Conservation (phyloP, 1,284 basidiomycete species). For the Ganoderma boninense region DNA sequence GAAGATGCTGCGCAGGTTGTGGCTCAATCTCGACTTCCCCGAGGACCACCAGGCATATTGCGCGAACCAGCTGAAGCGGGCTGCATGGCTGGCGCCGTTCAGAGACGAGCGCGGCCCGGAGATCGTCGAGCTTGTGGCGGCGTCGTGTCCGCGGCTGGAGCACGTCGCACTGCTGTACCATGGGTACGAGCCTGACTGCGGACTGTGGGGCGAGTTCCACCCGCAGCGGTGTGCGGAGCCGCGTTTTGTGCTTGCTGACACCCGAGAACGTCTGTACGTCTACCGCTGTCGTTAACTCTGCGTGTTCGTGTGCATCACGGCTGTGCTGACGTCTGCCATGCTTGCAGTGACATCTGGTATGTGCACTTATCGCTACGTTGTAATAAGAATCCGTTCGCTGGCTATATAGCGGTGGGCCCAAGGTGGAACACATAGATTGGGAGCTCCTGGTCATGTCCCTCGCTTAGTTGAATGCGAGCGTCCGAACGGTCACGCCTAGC, state of each 20-base stretch:
- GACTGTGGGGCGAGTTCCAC: not conserved
- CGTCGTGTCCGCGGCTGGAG: not conserved
- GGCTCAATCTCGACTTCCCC: not conserved
- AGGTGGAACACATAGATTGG: too few species aligned
- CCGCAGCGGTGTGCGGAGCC: not conserved
- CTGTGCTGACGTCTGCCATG: not conserved
- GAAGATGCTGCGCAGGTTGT: not conserved
- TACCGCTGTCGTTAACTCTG: too few species aligned
- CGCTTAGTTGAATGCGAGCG: slow-evolving; percentile 71
- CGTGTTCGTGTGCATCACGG: not conserved
- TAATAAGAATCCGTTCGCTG: too few species aligned
- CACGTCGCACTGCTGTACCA: not conserved
- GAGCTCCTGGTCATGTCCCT: too few species aligned
- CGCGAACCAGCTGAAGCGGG: too few species aligned
- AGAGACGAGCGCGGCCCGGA: not conserved
- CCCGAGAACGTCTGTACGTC: not conserved
- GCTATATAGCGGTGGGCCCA: too few species aligned
- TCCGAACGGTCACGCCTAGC: slow-evolving; percentile 60
- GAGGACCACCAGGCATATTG: not conserved
- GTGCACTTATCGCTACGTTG: too few species aligned
- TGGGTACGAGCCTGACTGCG: not conserved
- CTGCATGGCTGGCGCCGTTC: not conserved
- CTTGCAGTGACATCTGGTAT: not conserved
- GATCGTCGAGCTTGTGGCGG: not conserved
- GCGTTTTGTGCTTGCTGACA: not conserved